Percentiles rank a stretch among this genome's conserved stretches.
Conservation (phyloP, 805 yeast species). For the Ogataea nitratoaversa region DNA sequence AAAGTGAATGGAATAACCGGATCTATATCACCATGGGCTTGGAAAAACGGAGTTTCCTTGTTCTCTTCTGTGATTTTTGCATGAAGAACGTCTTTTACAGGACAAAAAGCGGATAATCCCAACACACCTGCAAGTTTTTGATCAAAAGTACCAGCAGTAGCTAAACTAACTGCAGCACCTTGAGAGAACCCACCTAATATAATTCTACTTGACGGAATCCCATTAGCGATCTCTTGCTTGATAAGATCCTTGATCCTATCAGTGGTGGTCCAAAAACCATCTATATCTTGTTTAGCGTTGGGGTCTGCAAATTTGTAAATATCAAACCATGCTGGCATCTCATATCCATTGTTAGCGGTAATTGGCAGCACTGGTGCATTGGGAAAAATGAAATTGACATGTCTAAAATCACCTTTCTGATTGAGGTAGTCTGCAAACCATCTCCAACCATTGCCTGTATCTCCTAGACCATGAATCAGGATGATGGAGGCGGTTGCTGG, state of each 20-base stretch:
- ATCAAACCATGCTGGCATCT: conserved; percentile 88
- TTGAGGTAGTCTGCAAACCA: conserved; percentile 68
- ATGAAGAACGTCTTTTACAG: conserved; percentile 30
- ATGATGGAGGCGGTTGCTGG: conserved; percentile 63
- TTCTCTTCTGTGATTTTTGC: conserved; percentile 37
- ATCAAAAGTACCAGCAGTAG: conserved; percentile 49
- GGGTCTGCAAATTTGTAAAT: conserved; percentile 52
- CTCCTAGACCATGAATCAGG: conserved; percentile 88
- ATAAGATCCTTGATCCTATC: conserved; percentile 42
- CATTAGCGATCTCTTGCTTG: conserved; percentile 47
- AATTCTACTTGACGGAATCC: conserved; percentile 61
- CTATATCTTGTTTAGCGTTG: conserved; percentile 43
- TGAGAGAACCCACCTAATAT: conserved; percentile 95
- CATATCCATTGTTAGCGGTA: conserved; percentile 59
- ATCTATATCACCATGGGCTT: conserved; percentile 84
- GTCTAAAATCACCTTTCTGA: conserved; percentile 40
- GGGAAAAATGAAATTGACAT: conserved; percentile 79
- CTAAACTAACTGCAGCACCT: conserved; percentile 80
- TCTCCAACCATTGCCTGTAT: conserved; percentile 84
- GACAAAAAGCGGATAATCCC: conserved; percentile 72
- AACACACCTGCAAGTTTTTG: conserved; percentile 74
- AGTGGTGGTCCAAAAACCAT: conserved; percentile 50
- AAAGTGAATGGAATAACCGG: conserved; percentile 48
- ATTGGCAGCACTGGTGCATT: conserved; percentile 77
- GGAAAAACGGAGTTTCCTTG: conserved; percentile 68